These are phyloP conservation scores for Metschnikowia santaceciliae DNA, from an alignment of 805 yeast genomes.

Conservation along the genomic window DNA sequence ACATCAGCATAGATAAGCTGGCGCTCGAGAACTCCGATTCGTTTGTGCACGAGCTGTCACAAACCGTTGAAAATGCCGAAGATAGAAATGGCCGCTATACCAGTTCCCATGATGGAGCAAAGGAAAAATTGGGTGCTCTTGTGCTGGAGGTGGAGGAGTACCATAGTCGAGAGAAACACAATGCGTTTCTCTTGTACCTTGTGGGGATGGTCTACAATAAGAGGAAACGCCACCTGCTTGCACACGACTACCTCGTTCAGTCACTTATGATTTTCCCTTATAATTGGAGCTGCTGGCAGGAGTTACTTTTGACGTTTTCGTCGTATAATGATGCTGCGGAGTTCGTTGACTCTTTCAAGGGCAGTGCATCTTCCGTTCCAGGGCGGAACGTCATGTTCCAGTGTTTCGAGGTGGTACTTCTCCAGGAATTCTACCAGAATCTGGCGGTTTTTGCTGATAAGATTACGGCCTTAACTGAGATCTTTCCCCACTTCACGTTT, in stretches of 20 bases:
- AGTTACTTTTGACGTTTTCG: slow-evolving; percentile 58
- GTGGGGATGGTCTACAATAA: slow-evolving; percentile 64
- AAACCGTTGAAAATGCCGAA: slow-evolving; percentile 1
- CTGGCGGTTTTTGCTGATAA: slow-evolving; percentile 48
- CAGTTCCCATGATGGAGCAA: not conserved
- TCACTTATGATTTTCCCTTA: slow-evolving; percentile 70
- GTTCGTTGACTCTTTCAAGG: slow-evolving; percentile 35
- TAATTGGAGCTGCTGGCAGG: slow-evolving; percentile 95
- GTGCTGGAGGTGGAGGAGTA: slow-evolving; percentile 38
- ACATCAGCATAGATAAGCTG: slow-evolving; percentile 73
- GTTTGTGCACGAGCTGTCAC: slow-evolving; percentile 41
- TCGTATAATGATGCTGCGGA: slow-evolving; percentile 57
- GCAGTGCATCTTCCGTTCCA: slow-evolving; percentile 26
- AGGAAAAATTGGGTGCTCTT: slow-evolving; percentile 14
- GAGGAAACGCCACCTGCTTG: slow-evolving; percentile 56
- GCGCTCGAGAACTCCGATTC: slow-evolving; percentile 71
- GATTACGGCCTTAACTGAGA: slow-evolving; percentile 43
- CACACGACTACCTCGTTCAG: slow-evolving; percentile 55
- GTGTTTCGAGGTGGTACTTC: slow-evolving; percentile 61
- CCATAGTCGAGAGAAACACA: slow-evolving; percentile 25
- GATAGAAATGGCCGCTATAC: not conserved
- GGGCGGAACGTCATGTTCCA: slow-evolving; percentile 34
- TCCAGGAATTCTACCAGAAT: slow-evolving; percentile 78
- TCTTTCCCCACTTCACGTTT: slow-evolving; percentile 72
- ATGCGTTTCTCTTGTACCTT: slow-evolving; percentile 64